A percentile compares a stretch with the other conserved stretches of the same genome.
These are phyloP conservation scores for Medicago arabica DNA, from an alignment of 306 rosid genomes.

Conservation along the genomic window DNA sequence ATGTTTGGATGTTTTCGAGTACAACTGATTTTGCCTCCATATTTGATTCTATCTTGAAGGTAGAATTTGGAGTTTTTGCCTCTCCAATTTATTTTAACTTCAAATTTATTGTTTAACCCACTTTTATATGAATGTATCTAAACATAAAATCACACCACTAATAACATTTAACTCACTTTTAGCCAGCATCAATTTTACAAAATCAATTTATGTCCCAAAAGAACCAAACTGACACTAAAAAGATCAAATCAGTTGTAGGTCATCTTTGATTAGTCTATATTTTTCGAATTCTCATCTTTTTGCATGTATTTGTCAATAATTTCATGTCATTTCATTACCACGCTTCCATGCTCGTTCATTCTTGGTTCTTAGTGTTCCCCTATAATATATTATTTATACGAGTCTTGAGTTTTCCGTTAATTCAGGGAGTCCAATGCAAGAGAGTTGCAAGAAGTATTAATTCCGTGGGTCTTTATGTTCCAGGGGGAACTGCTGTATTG, in stretches of 20 bases:
- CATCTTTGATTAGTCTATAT: background rate
- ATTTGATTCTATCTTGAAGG: no score
- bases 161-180: no score
- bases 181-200: no score
- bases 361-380: slow-evolving; percentile 18
- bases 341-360: slow-evolving; percentile 23
- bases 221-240: background rate
- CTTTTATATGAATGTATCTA: no score
- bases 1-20: no score
- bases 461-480: slow-evolving; percentile 98
- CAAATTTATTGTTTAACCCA: no score
- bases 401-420: slow-evolving; percentile 41
- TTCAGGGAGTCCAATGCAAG: slow-evolving; percentile 97
- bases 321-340: slow-evolving; percentile 7
- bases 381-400: slow-evolving; percentile 27
- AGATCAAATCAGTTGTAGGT: slow-evolving; percentile 20
- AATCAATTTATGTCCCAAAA: no score
- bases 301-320: background rate
- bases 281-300: slow-evolving; percentile 10
- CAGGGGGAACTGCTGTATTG: slow-evolving; percentile 98
- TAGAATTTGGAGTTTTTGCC: no score
- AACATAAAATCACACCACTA: no score
- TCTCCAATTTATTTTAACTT: no score
- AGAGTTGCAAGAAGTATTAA: slow-evolving; percentile 93
- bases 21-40: no score